These are phyloP conservation scores for Chrysoporthe cubensis DNA, from an alignment of 2,329 filamentous ascomycete species.

Conservation along the genomic window DNA sequence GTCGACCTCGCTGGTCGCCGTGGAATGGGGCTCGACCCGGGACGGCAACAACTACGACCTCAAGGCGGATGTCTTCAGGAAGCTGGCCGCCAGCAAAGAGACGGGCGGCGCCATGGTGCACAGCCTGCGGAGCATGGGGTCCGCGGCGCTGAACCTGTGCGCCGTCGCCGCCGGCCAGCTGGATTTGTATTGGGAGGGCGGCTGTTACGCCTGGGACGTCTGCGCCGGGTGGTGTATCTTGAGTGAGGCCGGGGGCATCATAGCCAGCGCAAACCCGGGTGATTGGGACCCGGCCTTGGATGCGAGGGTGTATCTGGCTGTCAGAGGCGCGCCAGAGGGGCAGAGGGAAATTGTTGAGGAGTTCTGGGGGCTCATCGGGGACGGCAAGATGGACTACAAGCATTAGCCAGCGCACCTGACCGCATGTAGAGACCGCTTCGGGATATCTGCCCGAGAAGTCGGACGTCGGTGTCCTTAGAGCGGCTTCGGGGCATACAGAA, in stretches of 20 bases:
- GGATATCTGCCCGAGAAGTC: not conserved
- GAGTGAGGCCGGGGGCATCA: slow-evolving; percentile 71
- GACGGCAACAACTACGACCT: slow-evolving; percentile 72
- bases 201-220: slow-evolving; percentile 86
- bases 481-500: not conserved
- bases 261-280: slow-evolving; percentile 75
- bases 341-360: slow-evolving; percentile 67
- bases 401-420: slow-evolving; percentile 32
- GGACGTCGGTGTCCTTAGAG: not conserved
- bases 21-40: slow-evolving; percentile 74
- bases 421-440: not conserved
- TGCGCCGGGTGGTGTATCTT: slow-evolving; percentile 81
- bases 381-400: slow-evolving; percentile 51
- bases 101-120: slow-evolving; percentile 77
- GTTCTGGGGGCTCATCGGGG: slow-evolving; percentile 65
- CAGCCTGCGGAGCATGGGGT: slow-evolving; percentile 70
- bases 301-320: slow-evolving; percentile 63
- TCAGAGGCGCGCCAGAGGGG: slow-evolving; percentile 61
- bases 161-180: slow-evolving; percentile 71
- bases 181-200: slow-evolving; percentile 81
- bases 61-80: slow-evolving; percentile 69
- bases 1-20: slow-evolving; percentile 65
- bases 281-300: slow-evolving; percentile 68
- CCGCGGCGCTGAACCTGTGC: slow-evolving; percentile 76
- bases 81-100: slow-evolving; percentile 60